A percentile compares a stretch with the other conserved stretches of the same genome.
phyloP scores from a whole-genome alignment of 352 stramenopile genomes.

The Pythium volutum region DNA sequence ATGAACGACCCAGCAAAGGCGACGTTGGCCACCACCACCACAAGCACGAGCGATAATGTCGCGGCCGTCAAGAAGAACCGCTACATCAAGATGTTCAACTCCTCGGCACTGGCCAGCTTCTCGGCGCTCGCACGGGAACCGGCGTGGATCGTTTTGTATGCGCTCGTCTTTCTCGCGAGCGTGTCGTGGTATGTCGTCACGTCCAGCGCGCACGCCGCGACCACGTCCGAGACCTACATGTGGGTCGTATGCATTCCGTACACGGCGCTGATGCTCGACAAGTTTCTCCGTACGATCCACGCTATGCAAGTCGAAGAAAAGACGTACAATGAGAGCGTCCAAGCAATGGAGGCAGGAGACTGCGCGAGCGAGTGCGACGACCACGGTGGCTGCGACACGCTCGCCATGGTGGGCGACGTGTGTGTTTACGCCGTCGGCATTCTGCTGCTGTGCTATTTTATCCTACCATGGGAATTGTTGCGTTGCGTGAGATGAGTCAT shows the following conservation, averaged over 20 bases:
- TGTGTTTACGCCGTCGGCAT: constrained; percentile 14
- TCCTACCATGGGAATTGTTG: constrained; percentile 8
- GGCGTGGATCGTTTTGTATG: background rate
- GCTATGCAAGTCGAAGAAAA: constrained; percentile 9
- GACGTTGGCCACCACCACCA: background rate
- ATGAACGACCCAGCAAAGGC: background rate
- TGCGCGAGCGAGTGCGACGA: background rate
- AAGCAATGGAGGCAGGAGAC: constrained; percentile 1
- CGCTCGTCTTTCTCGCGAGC: constrained; percentile 17
- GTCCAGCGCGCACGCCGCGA: background rate
- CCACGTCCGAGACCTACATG: background rate
- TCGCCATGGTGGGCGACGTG: constrained; percentile 14
- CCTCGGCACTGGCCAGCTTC: background rate
- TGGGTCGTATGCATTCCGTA: constrained; percentile 21
- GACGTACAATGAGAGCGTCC: background rate
- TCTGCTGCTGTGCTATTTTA: constrained; percentile 11
- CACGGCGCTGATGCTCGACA: constrained; percentile 11
- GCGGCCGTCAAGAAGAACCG: background rate
- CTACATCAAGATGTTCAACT: background rate
- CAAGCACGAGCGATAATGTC: background rate
- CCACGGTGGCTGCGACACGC: constrained; percentile 5
- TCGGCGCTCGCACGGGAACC: background rate
- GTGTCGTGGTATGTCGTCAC: constrained; percentile 7
- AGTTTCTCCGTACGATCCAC: constrained; percentile 10
- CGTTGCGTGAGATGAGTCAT: too few relatives aligned